A percentile compares a stretch with the other conserved stretches of the same genome.
phyloP scores from a whole-genome alignment of 306 rosid genomes.

The Trifolium pratense region DNA sequence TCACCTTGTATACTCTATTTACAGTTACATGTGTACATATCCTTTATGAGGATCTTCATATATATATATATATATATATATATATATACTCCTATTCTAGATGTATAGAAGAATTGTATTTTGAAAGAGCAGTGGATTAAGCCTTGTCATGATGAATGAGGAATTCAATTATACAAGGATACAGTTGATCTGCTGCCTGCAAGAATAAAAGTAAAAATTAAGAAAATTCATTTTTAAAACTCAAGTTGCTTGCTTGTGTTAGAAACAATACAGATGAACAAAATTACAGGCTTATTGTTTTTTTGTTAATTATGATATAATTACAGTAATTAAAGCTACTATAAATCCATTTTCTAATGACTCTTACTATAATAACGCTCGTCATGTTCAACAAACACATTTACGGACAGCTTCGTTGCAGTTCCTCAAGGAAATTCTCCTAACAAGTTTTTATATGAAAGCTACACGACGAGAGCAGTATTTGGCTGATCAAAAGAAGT shows the following conservation, averaged over 20 bases:
- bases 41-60: conserved; percentile 28
- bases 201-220: conserved; percentile 31
- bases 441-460: too few species aligned
- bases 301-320: not conserved
- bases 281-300: not conserved
- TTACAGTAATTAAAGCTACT: too few species aligned
- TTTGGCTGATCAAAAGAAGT: too few species aligned
- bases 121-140: conserved; percentile 40
- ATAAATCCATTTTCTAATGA: too few species aligned
- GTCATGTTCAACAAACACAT: too few species aligned
- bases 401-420: too few species aligned
- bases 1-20: conserved; percentile 20
- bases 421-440: too few species aligned
- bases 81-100: conserved; percentile 10
- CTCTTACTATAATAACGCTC: too few species aligned
- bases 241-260: conserved; percentile 5
- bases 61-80: conserved; percentile 11
- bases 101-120: conserved; percentile 39
- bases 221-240: conserved; percentile 24
- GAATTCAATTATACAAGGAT: conserved; percentile 72
- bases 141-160: conserved; percentile 69
- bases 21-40: not conserved
- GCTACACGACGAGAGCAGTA: too few species aligned
- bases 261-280: not conserved
- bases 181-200: conserved; percentile 80